Evolutionary conservation across 2,329 filamentous ascomycete genomes (phyloP).

Genomic region (Knoxdaviesia proteae): DNA sequence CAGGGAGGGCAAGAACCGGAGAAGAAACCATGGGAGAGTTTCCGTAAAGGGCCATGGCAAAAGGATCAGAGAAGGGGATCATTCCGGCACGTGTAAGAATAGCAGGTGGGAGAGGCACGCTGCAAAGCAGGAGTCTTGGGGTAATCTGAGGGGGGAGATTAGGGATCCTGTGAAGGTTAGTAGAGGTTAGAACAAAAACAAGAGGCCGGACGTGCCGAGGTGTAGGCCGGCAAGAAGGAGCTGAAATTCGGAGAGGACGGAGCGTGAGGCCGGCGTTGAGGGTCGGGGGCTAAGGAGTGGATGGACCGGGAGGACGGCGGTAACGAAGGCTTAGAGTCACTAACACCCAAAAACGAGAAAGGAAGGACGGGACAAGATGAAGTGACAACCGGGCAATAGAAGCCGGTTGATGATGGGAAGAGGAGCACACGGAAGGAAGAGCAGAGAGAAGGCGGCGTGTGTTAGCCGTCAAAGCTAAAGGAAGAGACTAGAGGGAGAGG

Average conservation of each 20-base stretch:
- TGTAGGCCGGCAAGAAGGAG: too few species aligned
- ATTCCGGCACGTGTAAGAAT: constrained; percentile 1
- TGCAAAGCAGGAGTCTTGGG: background rate
- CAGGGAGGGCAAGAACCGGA: constrained; percentile 21
- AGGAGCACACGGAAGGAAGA: constrained; percentile 3
- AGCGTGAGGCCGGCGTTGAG: too few species aligned
- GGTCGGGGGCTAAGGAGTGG: background rate
- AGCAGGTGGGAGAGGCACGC: constrained; percentile 4
- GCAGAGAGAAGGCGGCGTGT: constrained; percentile 2
- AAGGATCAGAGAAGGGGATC: constrained; percentile 7
- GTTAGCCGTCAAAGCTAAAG: background rate
- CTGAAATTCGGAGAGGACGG: too few species aligned
- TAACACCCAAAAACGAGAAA: background rate
- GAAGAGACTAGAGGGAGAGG: constrained; percentile 1
- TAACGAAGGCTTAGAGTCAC: constrained; percentile 1
- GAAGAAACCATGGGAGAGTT: constrained; percentile 13
- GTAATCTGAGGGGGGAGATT: background rate
- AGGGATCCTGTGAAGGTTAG: background rate
- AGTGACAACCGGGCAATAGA: too few species aligned
- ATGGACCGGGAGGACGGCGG: background rate
- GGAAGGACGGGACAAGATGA: background rate
- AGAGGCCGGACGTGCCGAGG: too few species aligned
- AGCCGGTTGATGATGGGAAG: background rate
- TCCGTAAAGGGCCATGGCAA: constrained; percentile 16
- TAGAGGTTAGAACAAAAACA: background rate